Percentiles rank a stretch among this genome's conserved stretches.
Evolutionary conservation across 768 basidiomycete genomes (phyloP).

Genomic region (Mrakia hoshinonis): DNA sequence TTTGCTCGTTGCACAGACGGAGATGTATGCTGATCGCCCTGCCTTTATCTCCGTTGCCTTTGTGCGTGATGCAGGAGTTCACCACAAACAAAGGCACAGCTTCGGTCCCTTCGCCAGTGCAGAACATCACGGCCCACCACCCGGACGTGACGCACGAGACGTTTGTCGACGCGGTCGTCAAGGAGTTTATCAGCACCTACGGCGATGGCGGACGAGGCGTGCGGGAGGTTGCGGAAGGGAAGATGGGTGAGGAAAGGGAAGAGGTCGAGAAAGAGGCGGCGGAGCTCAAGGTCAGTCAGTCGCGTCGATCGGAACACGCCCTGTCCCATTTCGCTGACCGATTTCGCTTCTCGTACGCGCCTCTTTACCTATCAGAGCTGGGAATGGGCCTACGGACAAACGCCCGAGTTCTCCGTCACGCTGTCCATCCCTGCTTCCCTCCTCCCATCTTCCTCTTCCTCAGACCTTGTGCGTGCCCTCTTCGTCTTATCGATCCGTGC

Average conservation of each 20-base stretch:
- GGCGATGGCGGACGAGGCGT: constrained; percentile 18
- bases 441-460: background rate
- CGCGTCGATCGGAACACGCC: background rate
- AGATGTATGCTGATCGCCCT: too few species aligned
- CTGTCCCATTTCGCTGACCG: too few species aligned
- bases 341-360: background rate
- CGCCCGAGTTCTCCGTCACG: constrained; percentile 78
- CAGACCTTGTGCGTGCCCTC: background rate
- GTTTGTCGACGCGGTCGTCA: constrained; percentile 61
- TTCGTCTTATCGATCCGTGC: too few species aligned
- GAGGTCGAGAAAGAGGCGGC: constrained; percentile 62
- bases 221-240: constrained; percentile 47
- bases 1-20: background rate
- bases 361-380: constrained; percentile 54
- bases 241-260: constrained; percentile 40
- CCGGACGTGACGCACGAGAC: constrained; percentile 53
- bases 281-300: constrained; percentile 57
- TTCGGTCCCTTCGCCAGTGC: constrained; percentile 86
- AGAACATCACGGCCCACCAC: constrained; percentile 60
- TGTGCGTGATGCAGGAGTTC: constrained; percentile 48
- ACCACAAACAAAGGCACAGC: constrained; percentile 79
- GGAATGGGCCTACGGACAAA: constrained; percentile 89
- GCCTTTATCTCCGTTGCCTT: too few species aligned
- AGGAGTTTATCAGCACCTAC: constrained; percentile 51
- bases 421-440: constrained; percentile 30